Evolutionary conservation across 495 filamentous ascomycete species (phyloP), one percentile per base, ranked within the genome.

Genomic region (Corynascus novoguineensis): DNA sequence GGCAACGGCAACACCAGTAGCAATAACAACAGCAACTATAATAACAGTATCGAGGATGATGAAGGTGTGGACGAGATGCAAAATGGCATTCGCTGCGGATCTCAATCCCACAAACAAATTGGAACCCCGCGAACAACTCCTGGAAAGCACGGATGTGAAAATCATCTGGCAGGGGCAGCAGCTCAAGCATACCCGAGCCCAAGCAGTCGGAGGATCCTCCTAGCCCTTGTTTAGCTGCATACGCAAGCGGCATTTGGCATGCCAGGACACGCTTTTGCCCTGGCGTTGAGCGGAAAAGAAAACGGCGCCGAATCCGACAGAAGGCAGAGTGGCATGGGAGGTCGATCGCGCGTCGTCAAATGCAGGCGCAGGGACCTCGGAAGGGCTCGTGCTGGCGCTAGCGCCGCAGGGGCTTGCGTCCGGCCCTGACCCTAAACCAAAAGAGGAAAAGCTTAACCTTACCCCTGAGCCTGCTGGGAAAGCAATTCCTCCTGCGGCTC

Each of bases 221-320:
- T 5, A 29, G 51, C 31, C 28, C 46, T 47, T 35, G 37, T 57
- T 58, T 66, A 41, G 56, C 59, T 64, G 64, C 64, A 67, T 64
- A 57, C 64, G 55, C 58, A 61, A 66, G 61, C 35, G 57, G 41
- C 34, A 53, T 47, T 58, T 51, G 45, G n/a, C n/a, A n/a, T n/a
- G n/a, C n/a, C n/a, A n/a, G 7, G 40, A 56, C 61, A 42, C 55
- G 25, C 10, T 50, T 55, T 60, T 60, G 38, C 31, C 9, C 12
- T 52, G 53, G 29, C 44, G 45, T 50, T 53, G 55, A 28, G 38
- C 14, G 31, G 35, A 32, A 31, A 34, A 44, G 49, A n/a, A 50
- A 56, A 25, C 34, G 44, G 29, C 31, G 27, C 25, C 17, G 31
- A 45, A 59, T 32, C 41, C 32, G 28, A 35, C 4, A 27, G 42